Conservation (phyloP, 495 filamentous ascomycete species). For the Niebla homalea region DNA sequence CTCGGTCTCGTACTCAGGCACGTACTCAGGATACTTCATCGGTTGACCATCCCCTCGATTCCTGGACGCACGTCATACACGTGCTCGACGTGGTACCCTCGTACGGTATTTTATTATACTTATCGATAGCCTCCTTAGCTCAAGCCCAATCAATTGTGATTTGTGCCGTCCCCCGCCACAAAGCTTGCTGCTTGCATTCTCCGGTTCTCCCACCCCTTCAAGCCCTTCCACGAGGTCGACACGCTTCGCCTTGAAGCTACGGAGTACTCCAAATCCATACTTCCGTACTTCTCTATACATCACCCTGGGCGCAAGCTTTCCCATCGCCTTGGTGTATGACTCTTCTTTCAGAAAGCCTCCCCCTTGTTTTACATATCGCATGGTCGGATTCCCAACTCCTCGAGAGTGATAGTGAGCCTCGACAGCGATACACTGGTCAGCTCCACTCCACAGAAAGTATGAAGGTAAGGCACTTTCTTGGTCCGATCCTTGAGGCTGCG, state of each 20-base stretch:
- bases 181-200: too few species aligned
- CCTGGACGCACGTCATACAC: too few species aligned
- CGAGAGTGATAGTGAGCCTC: background rate
- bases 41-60: too few species aligned
- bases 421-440: background rate
- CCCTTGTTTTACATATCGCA: background rate
- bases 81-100: too few species aligned
- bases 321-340: too few species aligned
- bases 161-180: too few species aligned
- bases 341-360: background rate
- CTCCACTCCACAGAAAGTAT: conserved; percentile 3
- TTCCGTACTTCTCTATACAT: background rate
- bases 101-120: too few species aligned
- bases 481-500: background rate
- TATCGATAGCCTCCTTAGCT: too few species aligned
- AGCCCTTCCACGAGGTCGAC: background rate
- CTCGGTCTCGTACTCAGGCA: too few species aligned
- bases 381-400: background rate
- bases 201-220: background rate
- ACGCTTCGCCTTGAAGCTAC: background rate
- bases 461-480: background rate
- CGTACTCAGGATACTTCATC: too few species aligned
- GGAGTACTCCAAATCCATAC: background rate
- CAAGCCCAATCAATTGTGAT: too few species aligned
- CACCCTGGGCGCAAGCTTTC: too few species aligned